phyloP scores from a whole-genome alignment of 2,329 filamentous ascomycete species.

The Neofusicoccum parvum region DNA sequence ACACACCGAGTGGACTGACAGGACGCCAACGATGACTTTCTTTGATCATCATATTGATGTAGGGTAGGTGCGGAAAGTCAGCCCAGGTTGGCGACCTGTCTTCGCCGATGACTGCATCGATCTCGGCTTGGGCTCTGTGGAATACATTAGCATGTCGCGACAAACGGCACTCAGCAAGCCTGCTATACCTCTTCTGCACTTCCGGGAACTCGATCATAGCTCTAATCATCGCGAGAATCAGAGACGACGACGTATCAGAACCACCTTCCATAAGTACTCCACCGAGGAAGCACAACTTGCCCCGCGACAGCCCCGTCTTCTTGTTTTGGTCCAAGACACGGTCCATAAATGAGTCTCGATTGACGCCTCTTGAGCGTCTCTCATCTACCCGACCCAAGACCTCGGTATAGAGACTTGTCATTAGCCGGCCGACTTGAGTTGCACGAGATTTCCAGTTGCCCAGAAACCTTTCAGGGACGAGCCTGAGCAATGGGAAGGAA shows the following conservation, averaged over 20 bases:
- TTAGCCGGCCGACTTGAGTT: no score
- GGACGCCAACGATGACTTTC: slow-evolving; percentile 40
- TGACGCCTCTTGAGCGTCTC: no score
- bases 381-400: no score
- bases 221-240: slow-evolving; percentile 24
- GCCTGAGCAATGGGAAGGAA: slow-evolving; percentile 33
- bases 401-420: no score
- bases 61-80: slow-evolving; percentile 12
- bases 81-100: neutral
- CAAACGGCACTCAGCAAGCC: no score
- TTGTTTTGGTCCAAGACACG: neutral
- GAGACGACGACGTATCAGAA: slow-evolving; percentile 37
- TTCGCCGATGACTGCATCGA: slow-evolving; percentile 8
- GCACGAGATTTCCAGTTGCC: slow-evolving; percentile 25
- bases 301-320: neutral
- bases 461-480: slow-evolving; percentile 36
- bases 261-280: slow-evolving; percentile 40
- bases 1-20: slow-evolving; percentile 30
- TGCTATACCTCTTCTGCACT: slow-evolving; percentile 27
- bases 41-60: slow-evolving; percentile 28
- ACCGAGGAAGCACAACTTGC: slow-evolving; percentile 41
- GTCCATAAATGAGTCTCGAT: no score
- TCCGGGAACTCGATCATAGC: slow-evolving; percentile 3
- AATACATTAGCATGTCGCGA: no score
- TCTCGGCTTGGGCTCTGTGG: slow-evolving; percentile 30